Base-by-base conservation (phyloP, 768 basidiomycete genomes). In the Trametes maxima region DNA sequence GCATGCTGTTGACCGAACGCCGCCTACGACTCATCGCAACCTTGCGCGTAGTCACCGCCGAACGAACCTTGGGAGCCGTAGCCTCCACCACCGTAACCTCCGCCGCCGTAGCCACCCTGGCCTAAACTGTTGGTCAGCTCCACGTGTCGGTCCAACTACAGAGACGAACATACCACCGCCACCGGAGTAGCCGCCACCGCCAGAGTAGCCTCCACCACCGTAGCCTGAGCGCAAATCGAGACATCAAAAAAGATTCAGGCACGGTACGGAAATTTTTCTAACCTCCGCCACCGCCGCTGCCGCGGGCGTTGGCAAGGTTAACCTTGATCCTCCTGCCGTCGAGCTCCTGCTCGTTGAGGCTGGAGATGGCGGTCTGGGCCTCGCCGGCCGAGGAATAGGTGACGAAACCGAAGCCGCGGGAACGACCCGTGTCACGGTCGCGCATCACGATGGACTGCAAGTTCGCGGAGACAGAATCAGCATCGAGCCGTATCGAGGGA, bases 371-470 rank as follows among this genome's bases (percentile, higher is more conserved):
- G 62, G 79, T 79, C 12, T 89, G 78, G 46, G 95, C 95, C 74
- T 96, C 94, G 33, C 75, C 69, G 13, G 70, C 45, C 49, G 75
- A 72, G 65, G 79, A 74, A 75, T 80, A 95, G 56, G 92, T 95
- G 63, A 98, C 95, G 78, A 98, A 98, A 64, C 95, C 95, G 75
- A 98, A 98, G 72, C 95, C 95, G 73, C 95, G 90, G 65, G 94
- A 96, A 72, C 95, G 93, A 62, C 93, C 92, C 67, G 96, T 98
- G 73, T 97, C 96, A 73, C 95, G 93, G 79, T 98, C 95, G 80
- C 93, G 90, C 95, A 96, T 96, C 75, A 96, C 94, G 78, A 96
- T 94, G 69, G 90, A 91, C 94, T 97, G 77, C 66, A 77, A 74
- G 68, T 66, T 68, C 58, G 57, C 57, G 33, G 52, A 59, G 52